Percentiles rank a stretch among this genome's conserved stretches.
Evolutionary conservation across 2,329 filamentous ascomycete genomes (phyloP).

Genomic region (Venturiaceae sp.): DNA sequence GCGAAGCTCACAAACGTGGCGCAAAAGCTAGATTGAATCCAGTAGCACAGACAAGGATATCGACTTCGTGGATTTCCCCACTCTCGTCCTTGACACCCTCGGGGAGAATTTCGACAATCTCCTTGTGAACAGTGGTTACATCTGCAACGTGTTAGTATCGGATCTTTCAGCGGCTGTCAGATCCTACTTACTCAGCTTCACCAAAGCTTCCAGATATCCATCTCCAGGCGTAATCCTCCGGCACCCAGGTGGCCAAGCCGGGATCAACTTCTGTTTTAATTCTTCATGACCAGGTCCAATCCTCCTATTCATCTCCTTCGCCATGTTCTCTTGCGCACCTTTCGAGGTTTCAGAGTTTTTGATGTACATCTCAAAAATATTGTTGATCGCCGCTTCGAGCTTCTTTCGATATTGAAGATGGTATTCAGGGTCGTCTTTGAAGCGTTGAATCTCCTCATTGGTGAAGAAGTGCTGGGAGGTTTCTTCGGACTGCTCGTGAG

Average conservation of each 20-base stretch:
- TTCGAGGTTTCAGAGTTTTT: slow-evolving; percentile 5
- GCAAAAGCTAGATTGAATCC: slow-evolving; percentile 24
- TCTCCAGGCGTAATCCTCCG: slow-evolving; percentile 39
- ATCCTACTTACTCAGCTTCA: too few relatives aligned
- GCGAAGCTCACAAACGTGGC: too few relatives aligned
- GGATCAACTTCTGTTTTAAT: slow-evolving; percentile 27
- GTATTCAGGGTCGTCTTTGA: slow-evolving; percentile 8
- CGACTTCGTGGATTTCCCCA: slow-evolving; percentile 25
- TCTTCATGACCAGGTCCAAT: slow-evolving; percentile 28
- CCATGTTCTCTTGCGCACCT: not conserved
- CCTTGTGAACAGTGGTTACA: slow-evolving; percentile 23
- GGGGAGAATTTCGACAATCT: slow-evolving; percentile 25
- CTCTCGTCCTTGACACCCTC: slow-evolving; percentile 30
- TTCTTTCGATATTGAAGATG: slow-evolving; percentile 6
- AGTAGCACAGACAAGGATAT: slow-evolving; percentile 34
- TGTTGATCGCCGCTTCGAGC: slow-evolving; percentile 9
- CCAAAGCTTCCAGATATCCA: slow-evolving; percentile 40
- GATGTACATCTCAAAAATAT: slow-evolving; percentile 10
- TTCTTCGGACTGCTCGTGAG: not conserved
- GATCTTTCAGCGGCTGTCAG: too few relatives aligned
- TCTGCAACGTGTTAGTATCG: too few relatives aligned
- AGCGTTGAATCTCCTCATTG: slow-evolving; percentile 6
- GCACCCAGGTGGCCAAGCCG: slow-evolving; percentile 35
- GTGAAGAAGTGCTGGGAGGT: slow-evolving; percentile 5
- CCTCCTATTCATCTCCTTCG: slow-evolving; percentile 29